These are phyloP conservation scores for Magnaporthiopsis rhizophila DNA, from an alignment of 2,329 filamentous ascomycete species.

Conservation along the genomic window DNA sequence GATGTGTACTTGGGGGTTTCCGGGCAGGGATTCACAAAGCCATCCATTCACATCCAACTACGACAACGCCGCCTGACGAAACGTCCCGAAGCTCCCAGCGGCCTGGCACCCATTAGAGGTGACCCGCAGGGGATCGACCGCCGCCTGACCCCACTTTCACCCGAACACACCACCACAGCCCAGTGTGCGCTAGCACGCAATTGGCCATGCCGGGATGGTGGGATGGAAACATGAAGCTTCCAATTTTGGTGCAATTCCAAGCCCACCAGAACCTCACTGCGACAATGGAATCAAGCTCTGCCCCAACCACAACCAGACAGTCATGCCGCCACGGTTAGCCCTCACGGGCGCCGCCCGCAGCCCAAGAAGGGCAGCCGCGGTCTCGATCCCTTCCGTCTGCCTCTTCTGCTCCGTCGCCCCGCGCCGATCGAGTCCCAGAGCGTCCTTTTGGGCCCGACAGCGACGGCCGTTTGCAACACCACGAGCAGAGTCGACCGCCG, in stretches of 20 bases:
- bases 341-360: slow-evolving; percentile 2
- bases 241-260: background rate
- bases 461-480: slow-evolving; percentile 7
- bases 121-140: background rate
- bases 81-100: background rate
- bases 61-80: background rate
- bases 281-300: background rate
- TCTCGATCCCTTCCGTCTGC: background rate
- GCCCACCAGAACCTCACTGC: background rate
- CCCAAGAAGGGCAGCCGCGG: background rate
- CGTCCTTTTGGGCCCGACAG: background rate
- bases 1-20: too few relatives aligned
- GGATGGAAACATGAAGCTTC: background rate
- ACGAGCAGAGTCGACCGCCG: slow-evolving; percentile 18
- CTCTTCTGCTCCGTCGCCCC: slow-evolving; percentile 1
- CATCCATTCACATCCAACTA: background rate
- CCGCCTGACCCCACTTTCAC: background rate
- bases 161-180: background rate
- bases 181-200: background rate
- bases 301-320: background rate
- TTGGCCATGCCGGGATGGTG: background rate
- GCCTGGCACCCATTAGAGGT: too few relatives aligned
- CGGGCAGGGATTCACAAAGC: too few relatives aligned
- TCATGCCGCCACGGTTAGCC: slow-evolving; percentile 5
- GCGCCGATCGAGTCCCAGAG: background rate